phyloP scores from a whole-genome alignment of 768 basidiomycete genomes.

The Hydnum rufescens region DNA sequence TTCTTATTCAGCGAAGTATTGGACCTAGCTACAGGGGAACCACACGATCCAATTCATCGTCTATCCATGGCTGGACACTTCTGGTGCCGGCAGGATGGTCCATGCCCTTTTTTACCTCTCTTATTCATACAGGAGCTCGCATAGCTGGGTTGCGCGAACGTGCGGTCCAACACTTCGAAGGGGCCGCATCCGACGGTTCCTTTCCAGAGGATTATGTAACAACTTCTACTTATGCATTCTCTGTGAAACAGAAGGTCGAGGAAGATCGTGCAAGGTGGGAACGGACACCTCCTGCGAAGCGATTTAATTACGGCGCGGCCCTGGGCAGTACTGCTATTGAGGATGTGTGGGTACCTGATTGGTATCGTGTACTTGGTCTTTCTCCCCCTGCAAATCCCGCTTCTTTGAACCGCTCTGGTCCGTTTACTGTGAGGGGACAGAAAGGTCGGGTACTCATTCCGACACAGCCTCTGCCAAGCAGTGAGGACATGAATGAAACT shows the following conservation, averaged over 20 bases:
- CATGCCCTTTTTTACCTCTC: slow-evolving; percentile 73
- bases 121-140: slow-evolving; percentile 65
- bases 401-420: too few species aligned
- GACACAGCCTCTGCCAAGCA: too few species aligned
- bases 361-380: too few species aligned
- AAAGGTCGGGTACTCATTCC: too few species aligned
- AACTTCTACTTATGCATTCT: slow-evolving; percentile 31
- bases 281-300: slow-evolving; percentile 72
- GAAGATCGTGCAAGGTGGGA: slow-evolving; percentile 48
- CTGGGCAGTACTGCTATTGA: too few species aligned
- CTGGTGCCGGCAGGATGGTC: slow-evolving; percentile 77
- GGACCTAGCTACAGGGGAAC: too few species aligned
- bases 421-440: too few species aligned
- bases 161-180: slow-evolving; percentile 64
- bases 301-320: slow-evolving; percentile 50
- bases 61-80: slow-evolving; percentile 71
- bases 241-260: slow-evolving; percentile 28
- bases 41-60: too few species aligned
- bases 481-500: too few species aligned
- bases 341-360: too few species aligned
- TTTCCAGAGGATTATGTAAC: slow-evolving; percentile 72
- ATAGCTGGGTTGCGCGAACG: slow-evolving; percentile 74
- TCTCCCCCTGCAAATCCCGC: too few species aligned
- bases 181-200: slow-evolving; percentile 30
- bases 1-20: slow-evolving; percentile 65